phyloP scores from a whole-genome alignment of 2,329 filamentous ascomycete species.

The Paecilomyces fulvus region DNA sequence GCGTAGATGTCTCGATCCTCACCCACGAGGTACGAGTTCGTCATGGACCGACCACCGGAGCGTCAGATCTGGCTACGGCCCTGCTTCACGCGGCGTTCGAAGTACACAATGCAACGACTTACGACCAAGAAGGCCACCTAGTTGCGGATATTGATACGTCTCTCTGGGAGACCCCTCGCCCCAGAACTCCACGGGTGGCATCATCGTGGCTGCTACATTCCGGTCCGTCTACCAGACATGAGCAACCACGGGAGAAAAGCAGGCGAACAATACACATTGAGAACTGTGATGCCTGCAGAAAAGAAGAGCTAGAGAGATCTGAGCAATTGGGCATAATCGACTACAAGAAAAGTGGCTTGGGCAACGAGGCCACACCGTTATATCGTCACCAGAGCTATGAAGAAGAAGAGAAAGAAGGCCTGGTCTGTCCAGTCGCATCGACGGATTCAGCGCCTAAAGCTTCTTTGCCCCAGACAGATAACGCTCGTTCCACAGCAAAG shows the following conservation, averaged over 20 bases:
- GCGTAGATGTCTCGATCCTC: conserved; percentile 36
- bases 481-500: neutral
- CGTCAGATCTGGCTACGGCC: conserved; percentile 26
- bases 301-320: conserved; percentile 24
- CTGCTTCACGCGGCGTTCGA: conserved; percentile 40
- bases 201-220: conserved; percentile 19
- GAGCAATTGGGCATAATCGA: neutral
- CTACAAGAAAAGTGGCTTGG: neutral
- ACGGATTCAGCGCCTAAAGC: neutral
- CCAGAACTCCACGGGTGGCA: neutral
- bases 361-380: neutral
- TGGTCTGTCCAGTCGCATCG: neutral
- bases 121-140: conserved; percentile 21
- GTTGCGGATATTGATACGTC: conserved; percentile 29
- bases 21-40: conserved; percentile 36
- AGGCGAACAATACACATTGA: conserved; percentile 34
- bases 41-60: conserved; percentile 24
- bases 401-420: neutral
- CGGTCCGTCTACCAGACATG: conserved; percentile 13
- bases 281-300: conserved; percentile 44
- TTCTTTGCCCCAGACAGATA: neutral
- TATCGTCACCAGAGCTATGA: neutral
- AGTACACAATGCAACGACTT: conserved; percentile 36
- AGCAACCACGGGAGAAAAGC: conserved; percentile 7
- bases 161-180: conserved; percentile 3